Percentiles rank a stretch among this genome's conserved stretches.
These are phyloP conservation scores for Penicillium sumatraense DNA, from an alignment of 2,329 filamentous ascomycete genomes.

Conservation along the genomic window DNA sequence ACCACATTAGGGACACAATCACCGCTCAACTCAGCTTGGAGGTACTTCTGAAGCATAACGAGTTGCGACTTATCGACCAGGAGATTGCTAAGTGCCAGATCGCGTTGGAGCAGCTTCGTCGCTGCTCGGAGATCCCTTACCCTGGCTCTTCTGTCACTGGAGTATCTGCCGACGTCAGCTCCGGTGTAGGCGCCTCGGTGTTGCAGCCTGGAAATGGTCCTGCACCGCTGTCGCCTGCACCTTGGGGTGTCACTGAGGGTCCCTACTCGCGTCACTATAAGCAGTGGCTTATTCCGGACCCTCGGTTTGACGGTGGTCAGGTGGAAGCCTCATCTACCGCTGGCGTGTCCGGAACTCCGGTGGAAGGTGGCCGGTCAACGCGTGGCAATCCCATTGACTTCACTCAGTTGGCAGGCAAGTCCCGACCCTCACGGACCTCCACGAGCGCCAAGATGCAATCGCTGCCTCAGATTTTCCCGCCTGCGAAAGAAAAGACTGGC, in stretches of 20 bases:
- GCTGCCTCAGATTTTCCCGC: constrained; percentile 71
- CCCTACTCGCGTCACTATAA: constrained; percentile 94
- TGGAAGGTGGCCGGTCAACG: constrained; percentile 74
- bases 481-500: constrained; percentile 78
- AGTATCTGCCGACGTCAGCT: constrained; percentile 70
- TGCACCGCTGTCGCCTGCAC: constrained; percentile 76
- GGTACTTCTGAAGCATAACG: constrained; percentile 91
- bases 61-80: constrained; percentile 91
- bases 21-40: constrained; percentile 88
- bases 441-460: constrained; percentile 69
- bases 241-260: constrained; percentile 88
- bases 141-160: constrained; percentile 66
- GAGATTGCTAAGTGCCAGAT: constrained; percentile 95
- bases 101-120: constrained; percentile 88
- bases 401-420: constrained; percentile 56
- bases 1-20: constrained; percentile 71
- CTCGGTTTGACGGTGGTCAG: constrained; percentile 74
- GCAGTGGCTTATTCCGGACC: constrained; percentile 91
- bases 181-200: constrained; percentile 74
- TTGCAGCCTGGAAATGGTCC: constrained; percentile 64
- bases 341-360: constrained; percentile 44
- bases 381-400: constrained; percentile 72
- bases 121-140: constrained; percentile 90
- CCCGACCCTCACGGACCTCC: constrained; percentile 62
- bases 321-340: constrained; percentile 30